phyloP scores from a whole-genome alignment of 495 filamentous ascomycete species.

The Penicillium bialowiezense region DNA sequence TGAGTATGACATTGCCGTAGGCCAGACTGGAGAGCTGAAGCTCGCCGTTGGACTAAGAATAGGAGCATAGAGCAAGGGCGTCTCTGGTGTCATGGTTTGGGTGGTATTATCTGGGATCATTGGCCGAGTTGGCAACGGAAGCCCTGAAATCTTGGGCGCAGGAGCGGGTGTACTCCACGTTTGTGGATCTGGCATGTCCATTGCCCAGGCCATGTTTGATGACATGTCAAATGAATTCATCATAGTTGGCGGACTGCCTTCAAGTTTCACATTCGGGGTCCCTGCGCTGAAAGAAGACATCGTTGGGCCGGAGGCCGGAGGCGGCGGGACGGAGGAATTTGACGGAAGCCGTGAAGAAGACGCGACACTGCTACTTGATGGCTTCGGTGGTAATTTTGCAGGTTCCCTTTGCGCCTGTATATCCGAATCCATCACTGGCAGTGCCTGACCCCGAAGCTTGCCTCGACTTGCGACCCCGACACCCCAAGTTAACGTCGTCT shows the following conservation, averaged over 20 bases:
- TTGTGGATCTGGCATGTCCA: conserved; percentile 31
- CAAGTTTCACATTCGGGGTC: not conserved
- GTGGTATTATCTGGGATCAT: conserved; percentile 9
- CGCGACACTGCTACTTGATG: conserved; percentile 12
- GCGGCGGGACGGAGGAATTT: conserved; percentile 13
- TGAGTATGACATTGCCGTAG: conserved; percentile 7
- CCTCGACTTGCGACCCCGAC: conserved; percentile 95
- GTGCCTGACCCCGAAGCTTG: conserved; percentile 84
- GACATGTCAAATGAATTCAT: conserved; percentile 14
- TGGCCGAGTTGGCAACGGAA: conserved; percentile 24
- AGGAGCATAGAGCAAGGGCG: conserved; percentile 16
- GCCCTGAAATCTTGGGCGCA: conserved; percentile 23
- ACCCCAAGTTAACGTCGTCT: conserved; percentile 96
- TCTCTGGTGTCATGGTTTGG: conserved; percentile 16
- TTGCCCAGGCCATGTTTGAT: conserved; percentile 19
- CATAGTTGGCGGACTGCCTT: conserved; percentile 5
- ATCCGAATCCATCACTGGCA: conserved; percentile 62
- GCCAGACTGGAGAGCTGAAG: conserved; percentile 17
- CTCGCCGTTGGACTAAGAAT: conserved; percentile 13
- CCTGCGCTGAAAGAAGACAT: conserved; percentile 1
- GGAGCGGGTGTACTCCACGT: conserved; percentile 16
- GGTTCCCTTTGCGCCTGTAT: conserved; percentile 11
- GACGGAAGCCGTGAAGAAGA: conserved; percentile 9
- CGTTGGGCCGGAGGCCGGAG: conserved; percentile 3
- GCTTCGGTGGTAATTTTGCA: conserved; percentile 13